These are phyloP conservation scores for Stropharia rugosoannulata DNA, from an alignment of 768 basidiomycete species.

Conservation along the genomic window DNA sequence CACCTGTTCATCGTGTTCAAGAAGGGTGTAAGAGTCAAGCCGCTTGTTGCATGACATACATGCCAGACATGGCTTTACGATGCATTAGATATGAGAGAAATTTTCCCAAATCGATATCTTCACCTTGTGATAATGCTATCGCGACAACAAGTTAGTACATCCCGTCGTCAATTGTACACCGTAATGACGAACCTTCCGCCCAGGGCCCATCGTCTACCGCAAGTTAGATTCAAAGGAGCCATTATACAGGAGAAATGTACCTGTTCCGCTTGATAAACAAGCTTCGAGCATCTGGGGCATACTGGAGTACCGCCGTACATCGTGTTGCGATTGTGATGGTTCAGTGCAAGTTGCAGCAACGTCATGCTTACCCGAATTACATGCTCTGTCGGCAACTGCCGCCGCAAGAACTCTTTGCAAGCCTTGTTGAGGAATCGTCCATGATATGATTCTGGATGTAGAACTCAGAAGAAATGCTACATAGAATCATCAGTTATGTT, in stretches of 20 bases:
- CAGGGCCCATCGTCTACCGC: constrained; percentile 77
- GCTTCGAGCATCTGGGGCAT: constrained; percentile 73
- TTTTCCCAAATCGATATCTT: background rate
- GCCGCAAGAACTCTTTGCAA: no score
- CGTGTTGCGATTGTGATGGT: constrained; percentile 8
- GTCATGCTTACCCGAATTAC: background rate
- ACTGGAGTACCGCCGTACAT: constrained; percentile 73
- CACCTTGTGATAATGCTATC: constrained; percentile 80
- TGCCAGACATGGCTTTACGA: constrained; percentile 68
- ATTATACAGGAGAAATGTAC: constrained; percentile 32
- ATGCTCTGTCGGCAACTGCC: background rate
- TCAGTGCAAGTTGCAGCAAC: background rate
- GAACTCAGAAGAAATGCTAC: no score
- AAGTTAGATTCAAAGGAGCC: constrained; percentile 5
- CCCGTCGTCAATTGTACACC: constrained; percentile 1
- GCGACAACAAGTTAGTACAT: background rate
- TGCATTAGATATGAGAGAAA: constrained; percentile 3
- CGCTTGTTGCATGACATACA: constrained; percentile 77
- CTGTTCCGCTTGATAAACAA: constrained; percentile 90
- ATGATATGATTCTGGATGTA: no score
- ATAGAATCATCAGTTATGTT: no score
- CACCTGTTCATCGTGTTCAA: constrained; percentile 85
- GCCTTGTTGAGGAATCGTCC: no score
- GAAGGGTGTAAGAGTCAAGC: constrained; percentile 70
- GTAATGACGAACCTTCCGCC: constrained; percentile 65